phyloP scores from a whole-genome alignment of 2,329 filamentous ascomycete species.

The Fusarium luffae region DNA sequence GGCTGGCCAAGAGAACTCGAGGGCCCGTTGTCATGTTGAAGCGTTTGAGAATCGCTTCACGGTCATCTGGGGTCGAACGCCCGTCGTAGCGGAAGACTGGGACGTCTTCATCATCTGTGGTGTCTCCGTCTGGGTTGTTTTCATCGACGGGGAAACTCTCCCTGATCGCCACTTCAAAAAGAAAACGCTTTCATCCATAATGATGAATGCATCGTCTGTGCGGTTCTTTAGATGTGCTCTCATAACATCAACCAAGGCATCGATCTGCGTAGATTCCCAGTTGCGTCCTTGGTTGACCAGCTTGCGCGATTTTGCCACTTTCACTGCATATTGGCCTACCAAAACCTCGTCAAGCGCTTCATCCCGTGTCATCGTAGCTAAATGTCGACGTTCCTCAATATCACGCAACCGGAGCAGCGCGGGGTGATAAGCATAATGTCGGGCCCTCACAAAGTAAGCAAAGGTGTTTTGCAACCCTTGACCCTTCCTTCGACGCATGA shows the following conservation, averaged over 20 bases:
- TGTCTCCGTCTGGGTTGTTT: too few relatives aligned
- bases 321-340: background rate
- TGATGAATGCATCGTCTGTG: background rate
- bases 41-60: too few relatives aligned
- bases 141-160: too few relatives aligned
- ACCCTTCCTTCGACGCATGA: background rate
- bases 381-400: background rate
- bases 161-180: background rate
- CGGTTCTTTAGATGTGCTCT: too few relatives aligned
- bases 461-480: background rate
- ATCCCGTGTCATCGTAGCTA: background rate
- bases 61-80: background rate
- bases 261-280: too few relatives aligned
- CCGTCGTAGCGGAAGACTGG: background rate
- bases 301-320: background rate
- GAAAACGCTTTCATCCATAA: background rate
- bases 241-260: too few relatives aligned
- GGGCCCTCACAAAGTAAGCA: background rate
- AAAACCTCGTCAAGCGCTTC: background rate
- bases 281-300: too few relatives aligned
- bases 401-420: background rate
- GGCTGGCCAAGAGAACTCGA: background rate
- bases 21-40: background rate
- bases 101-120: too few relatives aligned
- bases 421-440: background rate